Evolutionary conservation across 2,329 filamentous ascomycete species (phyloP).

Genomic region (Keithomyces neogunnii): DNA sequence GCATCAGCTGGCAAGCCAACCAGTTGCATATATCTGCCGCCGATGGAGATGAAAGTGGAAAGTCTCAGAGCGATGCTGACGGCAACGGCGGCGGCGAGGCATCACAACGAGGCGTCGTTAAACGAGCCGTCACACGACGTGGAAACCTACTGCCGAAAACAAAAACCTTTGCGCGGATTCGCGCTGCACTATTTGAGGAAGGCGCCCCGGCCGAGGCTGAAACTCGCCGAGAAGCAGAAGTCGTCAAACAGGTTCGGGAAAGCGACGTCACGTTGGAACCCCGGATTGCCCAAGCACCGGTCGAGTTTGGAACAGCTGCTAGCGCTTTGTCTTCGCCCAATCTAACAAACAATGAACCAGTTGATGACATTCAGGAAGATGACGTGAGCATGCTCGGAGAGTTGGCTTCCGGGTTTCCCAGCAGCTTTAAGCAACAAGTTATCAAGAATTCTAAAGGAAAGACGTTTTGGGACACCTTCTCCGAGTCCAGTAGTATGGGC

Average conservation of each 20-base stretch:
- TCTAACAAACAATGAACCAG: conserved; percentile 52
- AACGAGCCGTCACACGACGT: conserved; percentile 73
- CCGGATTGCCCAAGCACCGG: conserved; percentile 26
- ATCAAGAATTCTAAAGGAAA: conserved; percentile 63
- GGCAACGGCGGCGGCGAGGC: conserved; percentile 40
- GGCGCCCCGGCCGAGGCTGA: conserved; percentile 81
- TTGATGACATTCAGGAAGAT: conserved; percentile 65
- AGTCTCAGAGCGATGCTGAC: conserved; percentile 56
- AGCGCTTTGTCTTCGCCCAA: conserved; percentile 63
- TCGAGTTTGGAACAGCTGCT: conserved; percentile 38
- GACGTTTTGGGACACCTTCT: conserved; percentile 68
- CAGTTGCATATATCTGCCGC: conserved; percentile 76
- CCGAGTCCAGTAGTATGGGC: conserved; percentile 51
- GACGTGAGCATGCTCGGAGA: conserved; percentile 59
- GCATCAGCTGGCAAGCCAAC: conserved; percentile 82
- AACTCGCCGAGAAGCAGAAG: conserved; percentile 83
- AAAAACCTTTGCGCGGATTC: conserved; percentile 88
- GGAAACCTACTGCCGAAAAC: conserved; percentile 93
- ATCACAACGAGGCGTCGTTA: conserved; percentile 63
- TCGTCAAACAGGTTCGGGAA: conserved; percentile 90
- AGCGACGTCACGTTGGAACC: conserved; percentile 62
- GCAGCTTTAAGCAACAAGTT: conserved; percentile 67
- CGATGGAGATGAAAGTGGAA: conserved; percentile 54
- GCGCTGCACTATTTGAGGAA: conserved; percentile 84
- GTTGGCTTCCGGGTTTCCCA: conserved; percentile 38